A percentile compares a stretch with the other conserved stretches of the same genome.
Evolutionary conservation across 1,284 basidiomycete species (phyloP).

Genomic region (Cutaneotrichosporon curvatum): DNA sequence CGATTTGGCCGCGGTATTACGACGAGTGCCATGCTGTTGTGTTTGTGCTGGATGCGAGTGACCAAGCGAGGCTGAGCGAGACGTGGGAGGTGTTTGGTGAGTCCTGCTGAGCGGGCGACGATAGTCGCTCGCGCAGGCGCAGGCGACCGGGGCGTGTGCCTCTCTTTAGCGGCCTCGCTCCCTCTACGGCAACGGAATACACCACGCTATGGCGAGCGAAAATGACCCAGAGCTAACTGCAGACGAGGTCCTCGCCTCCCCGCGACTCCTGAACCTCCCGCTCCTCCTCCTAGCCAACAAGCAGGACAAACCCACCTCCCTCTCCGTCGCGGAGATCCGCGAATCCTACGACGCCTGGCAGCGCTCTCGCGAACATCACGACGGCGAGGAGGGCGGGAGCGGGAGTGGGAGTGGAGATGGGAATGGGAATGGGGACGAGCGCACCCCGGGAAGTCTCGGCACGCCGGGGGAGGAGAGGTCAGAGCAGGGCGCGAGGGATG

Average conservation of each 20-base stretch:
- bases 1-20: conserved; percentile 88
- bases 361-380: conserved; percentile 19
- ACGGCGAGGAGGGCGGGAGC: background rate
- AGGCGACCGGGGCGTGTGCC: background rate
- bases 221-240: conserved; percentile 14
- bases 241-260: conserved; percentile 77
- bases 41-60: conserved; percentile 82
- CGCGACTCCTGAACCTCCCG: conserved; percentile 78
- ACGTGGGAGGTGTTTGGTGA: conserved; percentile 91
- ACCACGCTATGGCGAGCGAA: too few relatives aligned
- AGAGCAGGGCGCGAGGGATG: conserved; percentile 43
- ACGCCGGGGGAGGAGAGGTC: conserved; percentile 2
- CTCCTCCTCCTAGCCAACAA: conserved; percentile 86
- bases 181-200: too few relatives aligned
- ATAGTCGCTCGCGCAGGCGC: background rate
- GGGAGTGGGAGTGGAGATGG: too few relatives aligned
- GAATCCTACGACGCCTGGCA: conserved; percentile 81
- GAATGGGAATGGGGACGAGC: too few relatives aligned
- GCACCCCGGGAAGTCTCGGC: too few relatives aligned
- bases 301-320: conserved; percentile 68
- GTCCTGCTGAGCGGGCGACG: too few relatives aligned
- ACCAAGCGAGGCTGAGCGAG: conserved; percentile 74
- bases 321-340: conserved; percentile 80
- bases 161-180: background rate
- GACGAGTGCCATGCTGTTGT: conserved; percentile 90